Evolutionary conservation across 129 eudicot species (phyloP).

Genomic region (Deinandra increscens): DNA sequence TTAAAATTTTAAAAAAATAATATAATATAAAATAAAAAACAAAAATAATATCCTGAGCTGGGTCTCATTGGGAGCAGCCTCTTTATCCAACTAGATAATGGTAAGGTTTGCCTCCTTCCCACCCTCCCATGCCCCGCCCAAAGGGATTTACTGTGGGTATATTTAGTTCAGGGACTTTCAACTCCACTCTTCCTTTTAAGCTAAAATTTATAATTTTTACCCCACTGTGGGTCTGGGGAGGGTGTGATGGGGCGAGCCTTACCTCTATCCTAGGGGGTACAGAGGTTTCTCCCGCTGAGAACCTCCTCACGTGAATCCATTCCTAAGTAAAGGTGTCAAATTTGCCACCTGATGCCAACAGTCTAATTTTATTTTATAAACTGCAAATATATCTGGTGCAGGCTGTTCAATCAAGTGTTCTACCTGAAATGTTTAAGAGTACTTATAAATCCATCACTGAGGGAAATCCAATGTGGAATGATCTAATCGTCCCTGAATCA

Average conservation of each 20-base stretch:
- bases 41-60: too few species aligned
- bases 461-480: conserved; percentile 95
- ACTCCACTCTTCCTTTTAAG: not conserved
- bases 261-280: too few species aligned
- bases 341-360: not conserved
- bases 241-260: too few species aligned
- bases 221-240: not conserved
- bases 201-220: not conserved
- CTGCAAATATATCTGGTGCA: conserved; percentile 25
- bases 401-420: conserved; percentile 95
- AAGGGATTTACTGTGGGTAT: too few species aligned
- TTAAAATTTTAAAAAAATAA: too few species aligned
- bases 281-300: too few species aligned
- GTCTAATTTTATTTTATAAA: conserved; percentile 5
- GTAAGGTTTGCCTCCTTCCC: too few species aligned
- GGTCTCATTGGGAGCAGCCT: too few species aligned
- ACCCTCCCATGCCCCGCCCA: too few species aligned
- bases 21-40: too few species aligned
- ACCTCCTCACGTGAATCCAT: not conserved
- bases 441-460: conserved; percentile 86
- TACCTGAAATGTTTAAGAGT: conserved; percentile 94
- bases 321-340: not conserved
- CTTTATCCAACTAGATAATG: too few species aligned
- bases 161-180: not conserved
- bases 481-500: conserved; percentile 69